Percentiles rank a stretch among this genome's conserved stretches.
Evolutionary conservation across 306 rosid species (phyloP).

Genomic region (Quercus parvula): DNA sequence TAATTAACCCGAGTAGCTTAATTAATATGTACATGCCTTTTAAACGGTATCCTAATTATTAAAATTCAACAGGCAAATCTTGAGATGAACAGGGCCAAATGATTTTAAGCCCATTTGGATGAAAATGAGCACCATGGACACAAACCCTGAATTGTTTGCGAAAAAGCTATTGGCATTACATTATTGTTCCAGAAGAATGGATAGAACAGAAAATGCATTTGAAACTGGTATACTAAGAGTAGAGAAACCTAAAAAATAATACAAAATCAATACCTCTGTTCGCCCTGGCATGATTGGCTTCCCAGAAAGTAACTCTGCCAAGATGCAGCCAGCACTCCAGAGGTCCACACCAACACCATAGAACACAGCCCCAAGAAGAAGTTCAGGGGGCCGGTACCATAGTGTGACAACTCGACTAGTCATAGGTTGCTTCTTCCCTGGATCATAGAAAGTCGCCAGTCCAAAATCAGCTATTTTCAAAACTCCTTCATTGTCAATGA

Average conservation of each 20-base stretch:
- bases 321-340: conserved; percentile 97
- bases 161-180: conserved; percentile 9
- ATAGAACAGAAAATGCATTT: not conserved
- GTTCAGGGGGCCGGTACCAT: conserved; percentile 96
- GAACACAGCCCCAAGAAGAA: conserved; percentile 81
- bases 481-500: conserved; percentile 80
- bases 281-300: conserved; percentile 95
- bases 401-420: conserved; percentile 94
- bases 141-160: not conserved
- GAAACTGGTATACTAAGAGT: not conserved
- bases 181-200: conserved; percentile 11
- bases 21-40: not conserved
- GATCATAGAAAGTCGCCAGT: conserved; percentile 67
- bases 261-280: conserved; percentile 68
- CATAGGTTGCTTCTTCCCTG: conserved; percentile 64
- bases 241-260: conserved; percentile 13
- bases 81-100: not conserved
- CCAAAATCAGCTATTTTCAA: conserved; percentile 98
- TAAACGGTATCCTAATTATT: not conserved
- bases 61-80: not conserved
- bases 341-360: conserved; percentile 76
- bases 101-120: not conserved
- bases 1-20: not conserved
- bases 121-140: not conserved
- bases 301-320: conserved; percentile 86